Evolutionary conservation across 2,329 filamentous ascomycete genomes (phyloP), one percentile per base, ranked within the genome.

Genomic region (Aspergillus brunneoviolaceus): DNA sequence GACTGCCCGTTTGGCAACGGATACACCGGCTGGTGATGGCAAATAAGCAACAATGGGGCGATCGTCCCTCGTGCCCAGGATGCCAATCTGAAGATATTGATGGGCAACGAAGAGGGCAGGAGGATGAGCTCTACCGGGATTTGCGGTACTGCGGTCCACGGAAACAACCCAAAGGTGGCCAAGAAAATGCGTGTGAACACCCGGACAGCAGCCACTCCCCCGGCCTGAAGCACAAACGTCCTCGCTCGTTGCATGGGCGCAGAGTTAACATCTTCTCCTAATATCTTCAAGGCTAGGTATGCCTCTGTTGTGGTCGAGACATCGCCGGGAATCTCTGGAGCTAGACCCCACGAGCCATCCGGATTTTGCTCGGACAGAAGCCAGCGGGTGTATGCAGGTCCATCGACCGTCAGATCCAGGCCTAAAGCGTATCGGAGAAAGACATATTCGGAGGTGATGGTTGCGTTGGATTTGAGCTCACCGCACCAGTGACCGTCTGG

Each of bases 271-370:
- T 62, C 48, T 4, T 70, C 25, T 0, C 70, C 70, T 4, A 77
- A 60, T 5, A 77, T 68, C 56, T 73, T 75, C 45, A 77, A 59
- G 0, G 73, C 74, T 1, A 77, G 60, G 47, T 77, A 77, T 1
- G 69, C 71, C 53, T 77, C 75, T 1, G 66, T 66, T 1, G 69
- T 70, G 0, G 66, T 68, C 2, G 74, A 70, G 4, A 69, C 58
- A 67, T 72, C 62, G 2, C 69, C 69, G 2, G 60, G 59, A 19
- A 59, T 48, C 2, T 62, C 57, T 1, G 70, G 70, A 0, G 69
- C 72, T 11, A 73, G 23, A 3, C 64, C 61, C 72, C 71, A 76
- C 1, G 72, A 73, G 3, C 74, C 74, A 60, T 76, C 71, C 0
- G 27, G 14, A 10, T 69, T 68, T 19, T 73, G 72, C 12, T 66